Evolutionary conservation across 139 green algal genomes (phyloP).

Genomic region (Chlorella vulgaris): DNA sequence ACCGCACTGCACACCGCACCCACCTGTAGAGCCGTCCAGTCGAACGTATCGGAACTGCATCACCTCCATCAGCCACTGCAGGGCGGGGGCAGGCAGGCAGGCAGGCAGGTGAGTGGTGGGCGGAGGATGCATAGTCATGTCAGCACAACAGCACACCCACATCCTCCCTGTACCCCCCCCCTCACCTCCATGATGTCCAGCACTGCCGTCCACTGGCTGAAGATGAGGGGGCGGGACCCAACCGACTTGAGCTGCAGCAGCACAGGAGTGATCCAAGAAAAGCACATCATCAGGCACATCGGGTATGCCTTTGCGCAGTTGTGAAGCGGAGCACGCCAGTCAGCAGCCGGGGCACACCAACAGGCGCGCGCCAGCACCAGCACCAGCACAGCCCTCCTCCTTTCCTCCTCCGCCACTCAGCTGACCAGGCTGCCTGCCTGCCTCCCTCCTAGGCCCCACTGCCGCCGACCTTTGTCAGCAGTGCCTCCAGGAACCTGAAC

Average conservation of each 20-base stretch:
- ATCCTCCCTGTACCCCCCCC: too few relatives aligned
- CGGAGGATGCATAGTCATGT: too few relatives aligned
- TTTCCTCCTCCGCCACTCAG: too few relatives aligned
- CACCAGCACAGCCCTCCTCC: too few relatives aligned
- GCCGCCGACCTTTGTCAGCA: slow-evolving; percentile 70
- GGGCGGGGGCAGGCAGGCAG: too few relatives aligned
- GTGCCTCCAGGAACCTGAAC: slow-evolving; percentile 50
- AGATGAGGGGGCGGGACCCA: slow-evolving; percentile 83
- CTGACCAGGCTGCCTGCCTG: too few relatives aligned
- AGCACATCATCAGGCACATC: background rate
- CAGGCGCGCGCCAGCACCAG: too few relatives aligned
- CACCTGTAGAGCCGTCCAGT: slow-evolving; percentile 83
- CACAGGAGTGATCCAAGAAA: background rate
- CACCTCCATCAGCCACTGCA: slow-evolving; percentile 77
- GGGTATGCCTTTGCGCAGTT: background rate
- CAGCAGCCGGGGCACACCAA: too few relatives aligned
- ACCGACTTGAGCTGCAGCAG: slow-evolving; percentile 57
- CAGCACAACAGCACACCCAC: too few relatives aligned
- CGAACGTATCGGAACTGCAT: slow-evolving; percentile 73
- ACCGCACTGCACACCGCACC: too few relatives aligned
- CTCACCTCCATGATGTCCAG: slow-evolving; percentile 96
- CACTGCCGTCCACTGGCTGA: slow-evolving; percentile 89
- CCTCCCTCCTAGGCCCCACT: slow-evolving; percentile 22
- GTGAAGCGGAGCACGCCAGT: too few relatives aligned
- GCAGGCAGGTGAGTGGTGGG: too few relatives aligned